Evolutionary conservation across 495 filamentous ascomycete genomes (phyloP).

Genomic region (Xylaria acuta): DNA sequence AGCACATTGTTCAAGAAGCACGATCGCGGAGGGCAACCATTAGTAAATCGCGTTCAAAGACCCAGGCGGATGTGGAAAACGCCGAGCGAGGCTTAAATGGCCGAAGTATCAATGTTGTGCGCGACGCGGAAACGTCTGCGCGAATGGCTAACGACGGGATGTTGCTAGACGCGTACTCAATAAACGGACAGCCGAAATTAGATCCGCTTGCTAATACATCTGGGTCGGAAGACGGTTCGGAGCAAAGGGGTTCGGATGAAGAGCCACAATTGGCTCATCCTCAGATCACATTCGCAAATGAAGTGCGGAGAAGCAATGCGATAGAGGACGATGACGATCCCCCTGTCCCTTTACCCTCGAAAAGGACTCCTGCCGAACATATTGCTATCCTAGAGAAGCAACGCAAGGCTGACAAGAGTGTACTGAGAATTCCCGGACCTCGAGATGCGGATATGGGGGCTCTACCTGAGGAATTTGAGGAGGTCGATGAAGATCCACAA

Average conservation of each 20-base stretch:
- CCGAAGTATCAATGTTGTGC: conserved; percentile 76
- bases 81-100: conserved; percentile 74
- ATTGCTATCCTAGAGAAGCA: conserved; percentile 88
- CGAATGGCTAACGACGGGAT: conserved; percentile 58
- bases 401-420: conserved; percentile 72
- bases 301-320: conserved; percentile 58
- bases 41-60: conserved; percentile 59
- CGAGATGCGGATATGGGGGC: conserved; percentile 83
- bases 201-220: conserved; percentile 36
- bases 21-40: conserved; percentile 51
- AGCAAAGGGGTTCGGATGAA: conserved; percentile 24
- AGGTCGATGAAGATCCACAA: conserved; percentile 34
- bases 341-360: conserved; percentile 53
- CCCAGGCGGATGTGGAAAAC: conserved; percentile 59
- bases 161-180: conserved; percentile 42
- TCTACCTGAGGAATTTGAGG: conserved; percentile 60
- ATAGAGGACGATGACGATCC: conserved; percentile 45
- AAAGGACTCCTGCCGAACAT: conserved; percentile 72
- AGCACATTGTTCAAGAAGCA: conserved; percentile 66
- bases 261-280: conserved; percentile 28
- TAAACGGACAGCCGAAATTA: conserved; percentile 27
- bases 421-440: conserved; percentile 85
- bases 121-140: conserved; percentile 50
- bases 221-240: conserved; percentile 35
- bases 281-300: conserved; percentile 69